phyloP scores from a whole-genome alignment of 768 basidiomycete genomes.

The Cystofilobasidium macerans region DNA sequence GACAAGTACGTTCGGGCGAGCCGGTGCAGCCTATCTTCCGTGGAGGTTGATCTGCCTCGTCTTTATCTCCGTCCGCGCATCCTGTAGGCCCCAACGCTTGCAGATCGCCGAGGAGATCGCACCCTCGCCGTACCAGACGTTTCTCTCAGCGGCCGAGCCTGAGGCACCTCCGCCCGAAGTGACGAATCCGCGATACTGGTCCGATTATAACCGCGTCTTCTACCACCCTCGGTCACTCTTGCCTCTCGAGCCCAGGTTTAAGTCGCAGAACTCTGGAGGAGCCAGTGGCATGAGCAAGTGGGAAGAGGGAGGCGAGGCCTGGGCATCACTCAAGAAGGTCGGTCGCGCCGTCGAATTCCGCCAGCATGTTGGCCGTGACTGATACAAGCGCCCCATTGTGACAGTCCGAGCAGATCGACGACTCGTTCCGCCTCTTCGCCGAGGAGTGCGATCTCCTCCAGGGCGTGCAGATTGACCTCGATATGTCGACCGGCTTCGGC shows the following conservation, averaged over 20 bases:
- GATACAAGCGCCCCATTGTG: no score
- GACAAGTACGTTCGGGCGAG: background rate
- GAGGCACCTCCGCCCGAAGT: constrained; percentile 2
- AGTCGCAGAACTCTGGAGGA: constrained; percentile 47
- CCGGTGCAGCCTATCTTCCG: background rate
- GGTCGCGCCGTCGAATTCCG: background rate
- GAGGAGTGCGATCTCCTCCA: constrained; percentile 69
- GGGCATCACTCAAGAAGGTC: constrained; percentile 8
- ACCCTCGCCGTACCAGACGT: constrained; percentile 23
- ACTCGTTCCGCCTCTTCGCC: constrained; percentile 52
- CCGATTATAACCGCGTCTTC: constrained; percentile 55
- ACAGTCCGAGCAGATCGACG: constrained; percentile 44
- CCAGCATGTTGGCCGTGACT: no score
- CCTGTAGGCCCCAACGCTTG: constrained; percentile 13
- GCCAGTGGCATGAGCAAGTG: constrained; percentile 32
- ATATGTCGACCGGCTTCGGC: constrained; percentile 51
- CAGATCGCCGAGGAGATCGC: background rate
- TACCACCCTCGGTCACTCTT: constrained; percentile 59
- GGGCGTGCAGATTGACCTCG: constrained; percentile 61
- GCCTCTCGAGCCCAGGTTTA: constrained; percentile 49
- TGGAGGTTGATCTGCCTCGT: background rate
- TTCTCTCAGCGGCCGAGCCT: background rate
- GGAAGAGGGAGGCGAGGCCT: constrained; percentile 15
- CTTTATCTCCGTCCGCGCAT: background rate
- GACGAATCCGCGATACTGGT: constrained; percentile 45